Evolutionary conservation across 2,329 filamentous ascomycete genomes (phyloP), one percentile per base, ranked within the genome.

Genomic region (Sporothrix dimorphospora): DNA sequence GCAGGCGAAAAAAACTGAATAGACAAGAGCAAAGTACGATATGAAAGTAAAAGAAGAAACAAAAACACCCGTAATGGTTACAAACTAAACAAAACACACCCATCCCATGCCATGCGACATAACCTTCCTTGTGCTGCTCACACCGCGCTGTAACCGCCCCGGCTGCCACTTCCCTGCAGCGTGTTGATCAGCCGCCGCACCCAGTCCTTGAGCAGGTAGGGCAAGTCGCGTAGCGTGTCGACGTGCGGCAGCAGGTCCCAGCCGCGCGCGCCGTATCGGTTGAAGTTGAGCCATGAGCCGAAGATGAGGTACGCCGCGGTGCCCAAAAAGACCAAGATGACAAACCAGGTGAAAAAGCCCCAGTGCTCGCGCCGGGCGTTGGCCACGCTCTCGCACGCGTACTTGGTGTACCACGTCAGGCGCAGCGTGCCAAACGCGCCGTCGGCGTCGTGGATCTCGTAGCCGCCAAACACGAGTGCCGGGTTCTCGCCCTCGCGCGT

Each of bases 221-320:
- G 96, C 24, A 98, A 83, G 79, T 99, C 96, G 75, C 95, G 91
- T 77, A 98, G 92, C 0, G 93, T 92, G 81, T 99, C 96, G 75
- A 92, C 92, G 80, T 98, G 95, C 16, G 96, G 96, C 21, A 98
- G 85, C 21, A 98, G 87, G 78, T 98, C 96, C 94, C 94, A 98
- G 72, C 96, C 96, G 59, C 95, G 88, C 69, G 95, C 94, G 65
- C 95, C 95, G 81, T 97, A 97, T 74, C 94, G 92, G 84, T 94
- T 98, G 87, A 98, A 98, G 85, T 98, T 98, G 80, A 98, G 90
- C 96, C 96, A 99, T 24, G 94, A 97, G 75, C 95, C 94, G 79
- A 98, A 98, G 80, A 98, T 97, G 76, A 99, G 90, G 83, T 98
- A 99, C 30, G 94, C 85, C 1, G 96, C 94, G 53, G 90, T 91